These are phyloP conservation scores for Metschnikowia reukaufii DNA, from an alignment of 805 yeast genomes.

Conservation along the genomic window DNA sequence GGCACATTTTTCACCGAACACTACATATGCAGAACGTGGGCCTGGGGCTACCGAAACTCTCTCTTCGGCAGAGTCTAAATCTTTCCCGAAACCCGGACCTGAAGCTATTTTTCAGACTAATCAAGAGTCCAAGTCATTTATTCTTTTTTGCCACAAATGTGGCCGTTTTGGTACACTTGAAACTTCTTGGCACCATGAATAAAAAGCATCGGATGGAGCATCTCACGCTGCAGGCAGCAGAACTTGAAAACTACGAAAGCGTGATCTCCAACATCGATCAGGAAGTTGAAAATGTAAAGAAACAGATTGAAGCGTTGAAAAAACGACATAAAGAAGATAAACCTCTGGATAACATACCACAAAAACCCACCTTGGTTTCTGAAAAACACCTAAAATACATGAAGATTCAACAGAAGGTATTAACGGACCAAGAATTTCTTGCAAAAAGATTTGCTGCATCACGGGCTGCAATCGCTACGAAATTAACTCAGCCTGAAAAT, in stretches of 20 bases:
- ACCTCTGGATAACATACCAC: not conserved
- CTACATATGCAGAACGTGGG: slow-evolving; percentile 14
- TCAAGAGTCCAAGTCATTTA: slow-evolving; percentile 20
- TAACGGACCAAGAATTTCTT: slow-evolving; percentile 1
- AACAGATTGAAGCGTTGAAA: slow-evolving; percentile 12
- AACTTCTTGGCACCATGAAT: slow-evolving; percentile 13
- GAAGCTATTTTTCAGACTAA: slow-evolving; percentile 13
- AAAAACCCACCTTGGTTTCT: not conserved
- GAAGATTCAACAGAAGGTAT: not conserved
- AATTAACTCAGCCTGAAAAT: slow-evolving; percentile 1
- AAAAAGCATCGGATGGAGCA: slow-evolving; percentile 10
- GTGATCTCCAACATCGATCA: slow-evolving; percentile 18
- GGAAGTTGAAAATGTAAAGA: slow-evolving; percentile 12
- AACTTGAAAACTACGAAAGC: slow-evolving; percentile 16
- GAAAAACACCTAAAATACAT: not conserved
- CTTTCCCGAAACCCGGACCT: slow-evolving; percentile 12
- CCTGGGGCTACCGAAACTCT: slow-evolving; percentile 3
- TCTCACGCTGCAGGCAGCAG: slow-evolving; percentile 13
- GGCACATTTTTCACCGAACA: slow-evolving; percentile 2
- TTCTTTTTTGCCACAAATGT: slow-evolving; percentile 20
- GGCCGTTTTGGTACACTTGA: slow-evolving; percentile 19
- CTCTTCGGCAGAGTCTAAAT: slow-evolving; percentile 9
- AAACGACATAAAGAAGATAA: not conserved
- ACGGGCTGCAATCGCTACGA: not conserved
- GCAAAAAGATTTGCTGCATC: slow-evolving; percentile 3